phyloP scores from a whole-genome alignment of 2,329 filamentous ascomycete species.

The Penicillium sp. region DNA sequence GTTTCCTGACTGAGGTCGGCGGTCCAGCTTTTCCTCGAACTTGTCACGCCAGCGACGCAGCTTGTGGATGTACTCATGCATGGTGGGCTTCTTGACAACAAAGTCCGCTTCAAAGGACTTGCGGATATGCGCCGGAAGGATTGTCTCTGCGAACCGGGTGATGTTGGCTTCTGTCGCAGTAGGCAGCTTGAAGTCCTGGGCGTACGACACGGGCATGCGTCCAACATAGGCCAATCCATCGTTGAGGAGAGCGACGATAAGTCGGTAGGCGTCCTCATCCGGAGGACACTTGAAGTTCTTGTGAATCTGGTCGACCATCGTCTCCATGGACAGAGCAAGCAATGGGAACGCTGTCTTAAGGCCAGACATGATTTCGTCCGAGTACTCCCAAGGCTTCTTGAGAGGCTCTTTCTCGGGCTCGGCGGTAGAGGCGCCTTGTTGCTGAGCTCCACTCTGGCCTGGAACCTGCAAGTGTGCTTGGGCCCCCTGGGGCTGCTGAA shows the following conservation, averaged over 20 bases:
- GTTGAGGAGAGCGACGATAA: slow-evolving; percentile 96
- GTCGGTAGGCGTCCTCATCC: slow-evolving; percentile 93
- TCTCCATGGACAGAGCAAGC: slow-evolving; percentile 96
- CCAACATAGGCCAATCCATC: slow-evolving; percentile 92
- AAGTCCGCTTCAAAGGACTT: slow-evolving; percentile 98
- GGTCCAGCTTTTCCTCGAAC: slow-evolving; percentile 95
- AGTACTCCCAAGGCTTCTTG: slow-evolving; percentile 92
- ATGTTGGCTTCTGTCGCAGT: slow-evolving; percentile 93
- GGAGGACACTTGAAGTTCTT: slow-evolving; percentile 99
- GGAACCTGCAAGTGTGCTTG: slow-evolving; percentile 30
- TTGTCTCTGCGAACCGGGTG: slow-evolving; percentile 92
- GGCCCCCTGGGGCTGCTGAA: slow-evolving; percentile 12
- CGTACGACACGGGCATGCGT: slow-evolving; percentile 80
- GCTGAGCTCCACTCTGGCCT: slow-evolving; percentile 24
- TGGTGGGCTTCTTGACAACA: slow-evolving; percentile 89
- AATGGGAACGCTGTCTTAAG: slow-evolving; percentile 97
- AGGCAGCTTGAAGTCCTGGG: slow-evolving; percentile 87
- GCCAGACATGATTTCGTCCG: slow-evolving; percentile 91
- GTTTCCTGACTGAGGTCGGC: slow-evolving; percentile 68
- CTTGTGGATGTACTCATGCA: slow-evolving; percentile 98
- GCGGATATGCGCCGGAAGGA: slow-evolving; percentile 89
- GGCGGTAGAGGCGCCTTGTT: slow-evolving; percentile 19
- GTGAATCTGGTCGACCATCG: slow-evolving; percentile 98
- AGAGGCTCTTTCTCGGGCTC: slow-evolving; percentile 46
- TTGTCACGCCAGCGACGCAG: slow-evolving; percentile 94